Base-by-base conservation (phyloP, 805 yeast species). In the Wickerhamiella bombiphila region DNA sequence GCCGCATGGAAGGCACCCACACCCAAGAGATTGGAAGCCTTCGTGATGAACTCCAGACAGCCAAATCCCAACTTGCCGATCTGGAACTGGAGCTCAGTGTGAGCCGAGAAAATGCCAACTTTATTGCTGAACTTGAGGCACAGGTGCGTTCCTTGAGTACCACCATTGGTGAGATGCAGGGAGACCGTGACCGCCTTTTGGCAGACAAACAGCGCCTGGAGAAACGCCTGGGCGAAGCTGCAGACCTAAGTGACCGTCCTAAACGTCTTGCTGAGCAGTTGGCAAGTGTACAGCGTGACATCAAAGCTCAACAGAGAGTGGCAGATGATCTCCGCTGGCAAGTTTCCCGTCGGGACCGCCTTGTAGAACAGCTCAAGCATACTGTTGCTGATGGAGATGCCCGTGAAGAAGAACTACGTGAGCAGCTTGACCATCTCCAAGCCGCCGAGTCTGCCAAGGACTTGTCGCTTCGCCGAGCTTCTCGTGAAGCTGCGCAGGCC, bases 111-210 rank as follows among this genome's bases (percentile, higher is more conserved):
- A 32, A 36, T 14, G 40, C 40, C 5, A 32, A 29, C 3, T 32
- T 32, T 17, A 28, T 32, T 15, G 22, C 24, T 4, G 45, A 39
- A n/a, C 34, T 41, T 3, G 43, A 42, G 22, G 22, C 33, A 11
- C 83, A 79, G 53, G 66, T 76, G 1, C 61, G 61, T 8, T 66
- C 72, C 1, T 57, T 81, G 50, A 67, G 74, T 36, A 67, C 69
- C 8, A 64, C 77, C 4, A 66, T 80, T 43, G 74, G 68, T 29
- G 77, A 76, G 35, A 60, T 83, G 24, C 58, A 72, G 1, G 58
- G 51, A 4, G 91, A 81, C 48, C 69, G 85, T 44, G 78, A 76
- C 48, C 65, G 64, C 25, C 57, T 82, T 37, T 57, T 73, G 38
- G 61, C 59, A 21, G 69, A 74, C 11, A 68, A 69, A 59, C 51